Evolutionary conservation across 1,284 basidiomycete genomes (phyloP).

Genomic region (Cutaneotrichosporon cavernicola): DNA sequence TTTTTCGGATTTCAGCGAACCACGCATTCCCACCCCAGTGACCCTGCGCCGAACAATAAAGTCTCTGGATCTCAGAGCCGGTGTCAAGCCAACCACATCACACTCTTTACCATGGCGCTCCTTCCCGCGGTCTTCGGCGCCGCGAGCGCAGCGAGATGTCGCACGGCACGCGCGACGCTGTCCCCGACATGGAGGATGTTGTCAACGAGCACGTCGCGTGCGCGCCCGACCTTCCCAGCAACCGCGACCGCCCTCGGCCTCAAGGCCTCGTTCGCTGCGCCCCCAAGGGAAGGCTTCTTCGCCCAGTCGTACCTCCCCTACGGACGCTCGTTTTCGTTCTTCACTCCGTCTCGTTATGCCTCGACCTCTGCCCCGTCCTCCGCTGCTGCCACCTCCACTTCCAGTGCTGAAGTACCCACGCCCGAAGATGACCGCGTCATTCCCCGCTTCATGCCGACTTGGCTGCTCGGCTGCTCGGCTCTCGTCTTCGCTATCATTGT

Average conservation of each 20-base stretch:
- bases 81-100: slow-evolving; percentile 6
- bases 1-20: too few species aligned
- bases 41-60: slow-evolving; percentile 5
- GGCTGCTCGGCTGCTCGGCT: slow-evolving; percentile 78
- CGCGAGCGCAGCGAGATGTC: slow-evolving; percentile 15
- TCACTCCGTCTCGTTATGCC: slow-evolving; percentile 20
- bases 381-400: neutral
- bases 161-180: neutral
- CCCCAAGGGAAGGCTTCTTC: slow-evolving; percentile 19
- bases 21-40: neutral
- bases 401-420: slow-evolving; percentile 11
- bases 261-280: neutral
- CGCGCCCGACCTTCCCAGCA: slow-evolving; percentile 8
- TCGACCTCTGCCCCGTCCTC: slow-evolving; percentile 17
- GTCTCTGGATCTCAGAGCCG: neutral
- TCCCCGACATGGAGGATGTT: neutral
- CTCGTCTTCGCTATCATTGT: slow-evolving; percentile 90
- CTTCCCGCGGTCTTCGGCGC: slow-evolving; percentile 20
- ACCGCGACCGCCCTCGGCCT: neutral
- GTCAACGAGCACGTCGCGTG: slow-evolving; percentile 3
- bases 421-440: slow-evolving; percentile 61
- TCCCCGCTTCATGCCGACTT: slow-evolving; percentile 67
- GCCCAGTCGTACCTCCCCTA: slow-evolving; percentile 20
- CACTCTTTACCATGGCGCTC: slow-evolving; percentile 14
- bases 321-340: slow-evolving; percentile 17